Conservation (phyloP, 345 rosid species). For the Corymbia maculata region DNA sequence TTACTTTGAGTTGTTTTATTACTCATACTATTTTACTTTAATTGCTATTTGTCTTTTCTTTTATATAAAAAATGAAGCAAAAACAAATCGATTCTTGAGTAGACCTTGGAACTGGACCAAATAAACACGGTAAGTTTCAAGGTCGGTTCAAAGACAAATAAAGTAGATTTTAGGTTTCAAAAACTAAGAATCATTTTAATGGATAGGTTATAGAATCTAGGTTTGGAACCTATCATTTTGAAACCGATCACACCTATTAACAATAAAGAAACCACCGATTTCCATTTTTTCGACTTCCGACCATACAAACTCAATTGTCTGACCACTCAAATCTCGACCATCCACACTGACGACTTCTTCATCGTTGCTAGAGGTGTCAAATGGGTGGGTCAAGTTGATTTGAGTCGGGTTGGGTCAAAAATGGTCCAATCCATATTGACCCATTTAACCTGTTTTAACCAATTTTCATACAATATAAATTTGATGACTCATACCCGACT, state of each 20-base stretch:
- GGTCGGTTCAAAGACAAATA: background rate
- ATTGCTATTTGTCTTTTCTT: background rate
- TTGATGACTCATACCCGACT: too few species aligned
- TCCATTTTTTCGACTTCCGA: background rate
- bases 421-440: too few species aligned
- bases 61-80: too few species aligned
- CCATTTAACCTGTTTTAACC: too few species aligned
- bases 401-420: too few species aligned
- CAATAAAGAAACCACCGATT: background rate
- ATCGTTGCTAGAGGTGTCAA: too few species aligned
- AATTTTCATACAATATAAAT: too few species aligned
- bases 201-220: background rate
- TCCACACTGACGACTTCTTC: background rate
- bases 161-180: too few species aligned
- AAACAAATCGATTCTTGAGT: too few species aligned
- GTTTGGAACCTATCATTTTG: background rate
- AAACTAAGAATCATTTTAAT: background rate
- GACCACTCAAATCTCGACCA: background rate
- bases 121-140: fast-evolving
- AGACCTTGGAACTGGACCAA: fast-evolving
- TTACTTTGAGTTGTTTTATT: background rate
- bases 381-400: too few species aligned
- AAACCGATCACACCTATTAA: background rate
- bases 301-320: background rate
- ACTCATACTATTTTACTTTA: too few species aligned